Conservation (phyloP, 1,284 basidiomycete genomes). For the Ceratobasidium sp. region DNA sequence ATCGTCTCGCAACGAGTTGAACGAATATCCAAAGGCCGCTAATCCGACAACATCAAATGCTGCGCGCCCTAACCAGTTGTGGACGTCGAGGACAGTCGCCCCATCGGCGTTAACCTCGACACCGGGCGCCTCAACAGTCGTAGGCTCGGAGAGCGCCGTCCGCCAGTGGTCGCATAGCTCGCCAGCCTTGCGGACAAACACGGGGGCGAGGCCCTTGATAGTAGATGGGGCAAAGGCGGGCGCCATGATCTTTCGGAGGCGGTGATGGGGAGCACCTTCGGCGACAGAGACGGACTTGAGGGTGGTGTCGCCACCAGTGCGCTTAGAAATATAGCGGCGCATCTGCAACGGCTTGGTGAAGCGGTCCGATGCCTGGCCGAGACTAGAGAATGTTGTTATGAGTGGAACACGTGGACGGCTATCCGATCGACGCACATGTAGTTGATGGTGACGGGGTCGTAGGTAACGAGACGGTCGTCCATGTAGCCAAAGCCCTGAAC, state of each 20-base stretch:
- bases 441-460: constrained; percentile 50
- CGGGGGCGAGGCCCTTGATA: constrained; percentile 68
- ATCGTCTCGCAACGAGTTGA: constrained; percentile 60
- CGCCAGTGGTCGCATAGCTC: constrained; percentile 61
- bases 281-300: constrained; percentile 40
- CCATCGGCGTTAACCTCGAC: constrained; percentile 39
- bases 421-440: constrained; percentile 41
- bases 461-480: constrained; percentile 49
- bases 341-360: constrained; percentile 48
- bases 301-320: constrained; percentile 40
- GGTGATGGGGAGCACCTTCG: constrained; percentile 46
- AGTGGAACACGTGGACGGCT: constrained; percentile 9
- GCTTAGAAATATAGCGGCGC: constrained; percentile 42
- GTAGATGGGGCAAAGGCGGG: constrained; percentile 72
- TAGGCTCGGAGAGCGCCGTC: constrained; percentile 4
- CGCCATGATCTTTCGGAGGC: constrained; percentile 36
- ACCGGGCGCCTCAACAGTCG: constrained; percentile 37
- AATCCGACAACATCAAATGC: constrained; percentile 80
- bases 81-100: constrained; percentile 65
- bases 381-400: constrained; percentile 8
- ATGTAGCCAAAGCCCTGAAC: constrained; percentile 43
- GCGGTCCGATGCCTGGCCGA: constrained; percentile 41
- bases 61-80: constrained; percentile 71
- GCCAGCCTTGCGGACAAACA: constrained; percentile 74
- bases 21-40: constrained; percentile 62